Base-by-base conservation (phyloP, 1,284 basidiomycete genomes). In the Veloboletus limbatus region DNA sequence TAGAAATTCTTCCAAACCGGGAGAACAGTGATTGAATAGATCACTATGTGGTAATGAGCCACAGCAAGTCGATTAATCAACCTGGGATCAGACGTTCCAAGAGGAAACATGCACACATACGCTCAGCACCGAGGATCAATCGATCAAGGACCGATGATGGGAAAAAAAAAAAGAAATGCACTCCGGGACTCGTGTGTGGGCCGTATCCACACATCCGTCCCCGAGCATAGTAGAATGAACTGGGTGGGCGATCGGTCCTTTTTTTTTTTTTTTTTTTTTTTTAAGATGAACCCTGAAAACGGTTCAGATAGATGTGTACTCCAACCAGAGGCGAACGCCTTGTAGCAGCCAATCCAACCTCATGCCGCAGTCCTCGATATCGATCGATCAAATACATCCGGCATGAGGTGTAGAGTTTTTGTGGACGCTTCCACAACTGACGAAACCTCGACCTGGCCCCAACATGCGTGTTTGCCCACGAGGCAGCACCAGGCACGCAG, bases 371-470 rank as follows among this genome's bases (percentile, higher is more conserved):
- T 7, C 33, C 26, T 8, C 21, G 28, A 22, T 35, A 42, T 33
- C 37, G 44, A 56, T 54, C 47, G 31, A 54, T 53, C 40, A 14
- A 16, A 33, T 38, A 28, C 33, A 28, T 40, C 17, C 36, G n/a
- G n/a, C 51, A 58, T 43, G 54, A 53, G 56, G 55, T 20, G 32
- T 52, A 52, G 44, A 25, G 55, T 55, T 57, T 47, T 50, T 28
- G 8, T 28, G 18, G 14, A 43, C 40, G 30, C 40, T n/a, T 53
- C 39, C 52, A 43, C 40, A 21, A n/a, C 14, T 16, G 25, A 28
- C 43, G 7, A 33, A 40, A 34, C 22, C 26, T n/a, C 9, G 39
- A 36, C 34, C 36, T 13, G 27, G 40, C 31, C 39, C 48, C 40
- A 56, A 26, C 21, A 34, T 9, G 45, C 51, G 44, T 56, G 54